These are phyloP conservation scores for Botrytis elliptica DNA, from an alignment of 2,329 filamentous ascomycete species.

Conservation along the genomic window DNA sequence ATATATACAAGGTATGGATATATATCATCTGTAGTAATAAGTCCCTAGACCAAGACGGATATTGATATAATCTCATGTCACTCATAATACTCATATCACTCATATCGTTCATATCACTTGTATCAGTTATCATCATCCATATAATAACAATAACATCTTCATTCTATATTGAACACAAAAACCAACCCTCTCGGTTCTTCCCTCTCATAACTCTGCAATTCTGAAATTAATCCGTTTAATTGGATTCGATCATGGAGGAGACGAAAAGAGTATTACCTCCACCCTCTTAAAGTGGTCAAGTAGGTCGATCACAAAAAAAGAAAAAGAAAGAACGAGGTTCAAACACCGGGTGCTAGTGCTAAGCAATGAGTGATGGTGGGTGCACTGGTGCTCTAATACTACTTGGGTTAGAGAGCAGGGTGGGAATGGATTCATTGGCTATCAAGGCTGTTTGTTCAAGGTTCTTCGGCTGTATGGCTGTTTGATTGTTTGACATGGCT, in stretches of 20 bases:
- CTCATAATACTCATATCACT: neutral
- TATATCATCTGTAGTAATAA: neutral
- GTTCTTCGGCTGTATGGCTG: constrained; percentile 6
- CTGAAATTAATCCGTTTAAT: neutral
- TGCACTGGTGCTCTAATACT: constrained; percentile 1
- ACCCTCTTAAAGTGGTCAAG: constrained; percentile 8
- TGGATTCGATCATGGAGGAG: constrained; percentile 1
- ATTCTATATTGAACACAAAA: neutral
- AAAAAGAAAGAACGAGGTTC: neutral
- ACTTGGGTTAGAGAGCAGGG: neutral
- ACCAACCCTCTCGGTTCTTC: neutral
- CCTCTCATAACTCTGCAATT: neutral
- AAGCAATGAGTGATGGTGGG: constrained; percentile 7
- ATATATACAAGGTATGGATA: neutral
- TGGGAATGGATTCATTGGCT: constrained; percentile 16
- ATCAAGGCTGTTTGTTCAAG: constrained; percentile 1
- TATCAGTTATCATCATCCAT: neutral
- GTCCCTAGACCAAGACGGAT: neutral
- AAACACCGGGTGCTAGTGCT: constrained; percentile 2
- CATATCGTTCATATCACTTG: neutral
- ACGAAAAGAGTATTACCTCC: neutral
- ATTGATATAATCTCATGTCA: neutral
- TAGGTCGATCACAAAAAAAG: neutral
- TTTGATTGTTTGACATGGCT: neutral
- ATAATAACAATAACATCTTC: neutral